These are phyloP conservation scores for Suillus decipiens DNA, from an alignment of 768 basidiomycete species.

Conservation along the genomic window DNA sequence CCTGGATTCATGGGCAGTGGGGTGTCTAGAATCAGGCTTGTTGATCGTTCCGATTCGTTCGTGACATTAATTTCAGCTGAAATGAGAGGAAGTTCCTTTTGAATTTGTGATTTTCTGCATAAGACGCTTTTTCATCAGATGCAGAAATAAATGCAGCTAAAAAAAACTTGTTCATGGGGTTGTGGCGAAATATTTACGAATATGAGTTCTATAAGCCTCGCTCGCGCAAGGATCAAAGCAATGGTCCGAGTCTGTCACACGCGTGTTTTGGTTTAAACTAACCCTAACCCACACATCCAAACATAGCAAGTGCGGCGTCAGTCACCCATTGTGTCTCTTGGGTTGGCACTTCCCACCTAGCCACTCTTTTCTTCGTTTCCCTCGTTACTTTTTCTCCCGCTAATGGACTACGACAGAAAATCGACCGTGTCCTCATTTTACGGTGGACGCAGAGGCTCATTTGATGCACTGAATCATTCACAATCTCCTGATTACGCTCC, in stretches of 20 bases:
- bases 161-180: background rate
- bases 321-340: background rate
- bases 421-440: conserved; percentile 83
- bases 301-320: conserved; percentile 5
- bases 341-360: conserved; percentile 17
- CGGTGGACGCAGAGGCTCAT: conserved; percentile 56
- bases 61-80: background rate
- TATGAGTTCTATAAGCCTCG: background rate
- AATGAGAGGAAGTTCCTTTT: background rate
- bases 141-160: too few relatives aligned
- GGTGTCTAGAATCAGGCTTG: background rate
- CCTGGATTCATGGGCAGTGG: background rate
- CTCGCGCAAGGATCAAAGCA: background rate
- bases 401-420: conserved; percentile 80
- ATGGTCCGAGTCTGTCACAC: background rate
- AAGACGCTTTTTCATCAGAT: background rate
- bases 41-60: background rate
- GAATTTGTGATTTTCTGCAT: background rate
- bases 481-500: conserved; percentile 37
- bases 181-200: background rate
- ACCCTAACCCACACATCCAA: conserved; percentile 25
- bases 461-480: conserved; percentile 54
- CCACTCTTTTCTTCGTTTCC: conserved; percentile 9
- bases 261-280: conserved; percentile 6
- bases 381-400: conserved; percentile 3